Base-by-base conservation (phyloP, 1,284 basidiomycete genomes). In the Cyathus pygmaeus region DNA sequence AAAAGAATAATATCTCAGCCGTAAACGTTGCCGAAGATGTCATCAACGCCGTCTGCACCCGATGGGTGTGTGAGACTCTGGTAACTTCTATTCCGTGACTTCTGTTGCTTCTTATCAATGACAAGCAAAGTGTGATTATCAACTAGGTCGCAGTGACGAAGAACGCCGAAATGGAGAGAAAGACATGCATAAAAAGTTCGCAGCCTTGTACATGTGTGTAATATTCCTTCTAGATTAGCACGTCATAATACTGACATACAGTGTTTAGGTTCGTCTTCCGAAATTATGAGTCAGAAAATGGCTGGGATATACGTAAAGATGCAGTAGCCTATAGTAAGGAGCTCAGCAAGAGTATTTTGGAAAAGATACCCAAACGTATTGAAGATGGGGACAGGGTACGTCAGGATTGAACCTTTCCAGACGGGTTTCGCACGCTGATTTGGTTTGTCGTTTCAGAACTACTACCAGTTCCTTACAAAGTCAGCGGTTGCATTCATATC, bases 41-140 rank as follows among this genome's bases (percentile, higher is more conserved):
- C 2, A 70, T 73, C 42, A 70, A 71, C 58, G 62, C 61, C 5
- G 66, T 68, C 3, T 73, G 69, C 47, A 68, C 65, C n/a, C 62
- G 67, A 15, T 73, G 71, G 71, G 70, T 70, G 36, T 68, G 67
- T 55, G 60, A 67, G 26, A 65, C 64, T 4, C 57, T 73, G 30
- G 71, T 73, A 53, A 52, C 69, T 31, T 15, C 29, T 33, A 36
- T 36, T 7, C 7, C 15, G 33, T 36, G 7, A 7, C 33, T 36
- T 51, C 49, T 5, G 44, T 7, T 9, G 44, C 44, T n/a, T 46
- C n/a, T 7, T n/a, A 46, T 46, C n/a, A 46, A 21, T n/a, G n/a
- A n/a, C 44, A 24, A n/a, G 7, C n/a, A 46, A 24, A 21, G n/a
- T 24, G 19, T 46, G n/a, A 21, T 46, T 21, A 24, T 46, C n/a